phyloP scores from a whole-genome alignment of 2,329 filamentous ascomycete genomes.

The Neopestalotiopsis sp. region DNA sequence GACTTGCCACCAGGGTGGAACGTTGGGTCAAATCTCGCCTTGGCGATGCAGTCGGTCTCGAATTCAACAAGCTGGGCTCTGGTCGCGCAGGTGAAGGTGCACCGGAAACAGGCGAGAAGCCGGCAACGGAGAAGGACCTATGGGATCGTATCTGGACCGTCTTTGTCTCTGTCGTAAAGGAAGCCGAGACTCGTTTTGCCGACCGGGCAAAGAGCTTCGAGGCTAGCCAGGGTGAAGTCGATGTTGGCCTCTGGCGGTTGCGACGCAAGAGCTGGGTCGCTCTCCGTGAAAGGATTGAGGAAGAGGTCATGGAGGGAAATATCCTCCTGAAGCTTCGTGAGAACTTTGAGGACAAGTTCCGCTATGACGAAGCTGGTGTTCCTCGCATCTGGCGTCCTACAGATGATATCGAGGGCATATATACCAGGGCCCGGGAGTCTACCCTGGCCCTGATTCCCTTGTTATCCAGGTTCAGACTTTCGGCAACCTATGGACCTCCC shows the following conservation, averaged over 20 bases:
- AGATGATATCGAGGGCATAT: slow-evolving; percentile 95
- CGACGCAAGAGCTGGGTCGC: slow-evolving; percentile 95
- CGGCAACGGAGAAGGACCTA: slow-evolving; percentile 77
- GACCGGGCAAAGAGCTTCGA: slow-evolving; percentile 93
- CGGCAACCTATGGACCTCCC: slow-evolving; percentile 75
- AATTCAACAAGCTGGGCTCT: slow-evolving; percentile 95
- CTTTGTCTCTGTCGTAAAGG: slow-evolving; percentile 81
- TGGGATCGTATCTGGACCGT: slow-evolving; percentile 96
- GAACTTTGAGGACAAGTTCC: slow-evolving; percentile 99
- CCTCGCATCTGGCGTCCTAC: slow-evolving; percentile 95
- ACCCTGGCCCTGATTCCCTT: slow-evolving; percentile 91
- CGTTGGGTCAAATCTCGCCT: slow-evolving; percentile 91
- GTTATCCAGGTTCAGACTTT: slow-evolving; percentile 81
- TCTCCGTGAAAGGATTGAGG: slow-evolving; percentile 87
- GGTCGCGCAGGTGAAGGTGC: slow-evolving; percentile 83
- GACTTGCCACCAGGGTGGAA: slow-evolving; percentile 88
- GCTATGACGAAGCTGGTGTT: slow-evolving; percentile 93
- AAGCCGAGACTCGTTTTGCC: slow-evolving; percentile 84
- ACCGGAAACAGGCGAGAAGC: slow-evolving; percentile 77
- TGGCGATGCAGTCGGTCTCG: slow-evolving; percentile 84
- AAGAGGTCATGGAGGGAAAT: slow-evolving; percentile 98
- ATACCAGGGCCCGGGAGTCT: slow-evolving; percentile 89
- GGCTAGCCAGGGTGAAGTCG: slow-evolving; percentile 87
- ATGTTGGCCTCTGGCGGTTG: slow-evolving; percentile 89
- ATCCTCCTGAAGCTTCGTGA: slow-evolving; percentile 93